Evolutionary conservation across 495 filamentous ascomycete genomes (phyloP).

Genomic region (Penicillium canescens): DNA sequence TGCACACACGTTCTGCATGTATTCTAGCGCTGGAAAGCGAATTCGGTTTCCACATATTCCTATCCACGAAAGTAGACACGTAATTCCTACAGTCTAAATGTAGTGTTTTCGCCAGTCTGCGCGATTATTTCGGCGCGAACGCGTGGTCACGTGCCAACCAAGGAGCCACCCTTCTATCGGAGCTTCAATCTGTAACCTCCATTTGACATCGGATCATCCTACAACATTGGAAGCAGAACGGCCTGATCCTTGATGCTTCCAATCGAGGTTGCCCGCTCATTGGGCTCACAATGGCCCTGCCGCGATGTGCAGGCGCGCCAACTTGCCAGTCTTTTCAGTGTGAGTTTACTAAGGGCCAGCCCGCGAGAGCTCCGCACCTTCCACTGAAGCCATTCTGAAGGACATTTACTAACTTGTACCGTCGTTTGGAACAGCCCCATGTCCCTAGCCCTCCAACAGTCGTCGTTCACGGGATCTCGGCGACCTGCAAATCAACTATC

Average conservation of each 20-base stretch:
- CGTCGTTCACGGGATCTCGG: constrained; percentile 81
- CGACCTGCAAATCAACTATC: constrained; percentile 86
- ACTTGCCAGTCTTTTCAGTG: constrained; percentile 61
- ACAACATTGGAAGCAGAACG: not conserved
- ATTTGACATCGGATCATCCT: not conserved
- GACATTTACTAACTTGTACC: constrained; percentile 16
- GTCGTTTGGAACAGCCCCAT: constrained; percentile 28
- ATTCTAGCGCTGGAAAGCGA: constrained; percentile 18
- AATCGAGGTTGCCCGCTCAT: constrained; percentile 36
- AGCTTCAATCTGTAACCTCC: constrained; percentile 3
- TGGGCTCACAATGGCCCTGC: constrained; percentile 59
- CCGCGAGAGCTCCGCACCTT: not conserved
- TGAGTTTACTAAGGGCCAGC: constrained; percentile 31
- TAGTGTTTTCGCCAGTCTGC: not conserved
- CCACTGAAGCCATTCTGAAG: not conserved
- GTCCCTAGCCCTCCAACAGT: constrained; percentile 57
- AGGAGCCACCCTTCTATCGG: constrained; percentile 5
- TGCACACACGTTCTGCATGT: constrained; percentile 18
- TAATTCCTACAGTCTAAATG: too few species aligned
- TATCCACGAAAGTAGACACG: not conserved
- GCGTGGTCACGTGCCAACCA: constrained; percentile 8
- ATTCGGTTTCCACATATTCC: constrained; percentile 1
- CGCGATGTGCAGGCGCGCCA: constrained; percentile 64
- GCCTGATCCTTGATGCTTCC: constrained; percentile 32
- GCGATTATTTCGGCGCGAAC: not conserved